Percentiles rank a stretch among this genome's conserved stretches.
phyloP scores from a whole-genome alignment of 2,329 filamentous ascomycete species.

The Alternaria gansuensis region DNA sequence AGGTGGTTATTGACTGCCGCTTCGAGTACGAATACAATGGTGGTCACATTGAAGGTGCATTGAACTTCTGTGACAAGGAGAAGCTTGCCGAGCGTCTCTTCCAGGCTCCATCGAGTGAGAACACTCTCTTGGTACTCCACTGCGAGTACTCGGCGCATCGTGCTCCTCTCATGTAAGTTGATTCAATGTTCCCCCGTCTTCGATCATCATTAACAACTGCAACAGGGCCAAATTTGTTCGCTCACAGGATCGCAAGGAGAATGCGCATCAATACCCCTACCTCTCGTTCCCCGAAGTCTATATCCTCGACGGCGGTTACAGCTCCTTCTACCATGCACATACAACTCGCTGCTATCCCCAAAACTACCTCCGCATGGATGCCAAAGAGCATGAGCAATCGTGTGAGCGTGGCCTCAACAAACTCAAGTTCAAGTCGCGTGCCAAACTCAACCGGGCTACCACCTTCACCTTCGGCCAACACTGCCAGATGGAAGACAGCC shows the following conservation, averaged over 20 bases:
- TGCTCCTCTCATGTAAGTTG: slow-evolving; percentile 81
- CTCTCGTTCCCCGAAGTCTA: slow-evolving; percentile 98
- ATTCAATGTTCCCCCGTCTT: not conserved
- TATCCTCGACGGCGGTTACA: slow-evolving; percentile 96
- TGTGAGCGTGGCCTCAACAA: slow-evolving; percentile 96
- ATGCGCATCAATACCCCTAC: slow-evolving; percentile 84
- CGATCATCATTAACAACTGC: slow-evolving; percentile 28
- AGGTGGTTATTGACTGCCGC: slow-evolving; percentile 91
- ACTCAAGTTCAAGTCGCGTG: slow-evolving; percentile 76
- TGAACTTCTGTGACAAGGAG: slow-evolving; percentile 98
- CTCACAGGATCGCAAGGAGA: slow-evolving; percentile 83
- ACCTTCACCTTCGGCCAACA: slow-evolving; percentile 94
- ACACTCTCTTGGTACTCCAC: slow-evolving; percentile 89
- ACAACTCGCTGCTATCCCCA: slow-evolving; percentile 86
- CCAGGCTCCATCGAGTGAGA: slow-evolving; percentile 66
- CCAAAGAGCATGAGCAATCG: slow-evolving; percentile 87
- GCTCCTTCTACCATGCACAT: slow-evolving; percentile 85
- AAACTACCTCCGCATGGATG: slow-evolving; percentile 96
- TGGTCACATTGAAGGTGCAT: slow-evolving; percentile 89
- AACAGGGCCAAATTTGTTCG: slow-evolving; percentile 83
- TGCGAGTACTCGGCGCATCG: slow-evolving; percentile 98
- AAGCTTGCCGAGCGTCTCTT: slow-evolving; percentile 82
- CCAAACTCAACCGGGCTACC: slow-evolving; percentile 84
- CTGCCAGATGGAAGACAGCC: slow-evolving; percentile 69
- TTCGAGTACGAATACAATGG: slow-evolving; percentile 99